Conservation (phyloP, 75 land plant species). For the Isoetes taiwanensis region DNA sequence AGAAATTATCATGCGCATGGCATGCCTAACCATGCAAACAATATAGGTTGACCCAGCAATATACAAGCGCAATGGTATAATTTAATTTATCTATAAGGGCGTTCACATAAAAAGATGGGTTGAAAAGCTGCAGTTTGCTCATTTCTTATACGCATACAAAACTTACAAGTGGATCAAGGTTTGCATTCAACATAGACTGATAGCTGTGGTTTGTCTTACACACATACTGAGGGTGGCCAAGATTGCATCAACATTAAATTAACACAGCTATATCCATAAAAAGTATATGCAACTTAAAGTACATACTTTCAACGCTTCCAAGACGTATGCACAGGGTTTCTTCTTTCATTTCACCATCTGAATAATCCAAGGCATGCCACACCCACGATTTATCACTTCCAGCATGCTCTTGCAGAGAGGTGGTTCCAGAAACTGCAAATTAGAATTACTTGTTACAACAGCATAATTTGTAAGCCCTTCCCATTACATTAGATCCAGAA, state of each 20-base stretch:
- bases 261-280: not conserved
- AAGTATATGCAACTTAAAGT: too few species aligned
- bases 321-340: conserved; percentile 77
- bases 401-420: conserved; percentile 63
- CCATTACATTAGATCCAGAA: too few species aligned
- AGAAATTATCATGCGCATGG: too few species aligned
- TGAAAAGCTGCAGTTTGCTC: not conserved
- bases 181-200: not conserved
- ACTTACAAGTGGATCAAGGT: not conserved
- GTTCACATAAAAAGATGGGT: not conserved
- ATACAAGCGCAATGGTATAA: not conserved
- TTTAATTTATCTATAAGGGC: not conserved
- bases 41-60: not conserved
- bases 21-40: not conserved
- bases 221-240: not conserved
- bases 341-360: conserved; percentile 86
- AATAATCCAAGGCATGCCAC: conserved; percentile 84
- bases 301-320: conserved; percentile 64
- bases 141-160: too few species aligned
- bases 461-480: too few species aligned
- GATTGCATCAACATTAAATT: not conserved
- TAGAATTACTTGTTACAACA: too few species aligned
- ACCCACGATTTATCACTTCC: conserved; percentile 91
- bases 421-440: conserved; percentile 40
- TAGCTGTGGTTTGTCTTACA: not conserved